Percentiles rank a stretch among this genome's conserved stretches.
Conservation (phyloP, 805 yeast species). For the Saccharomycopsis capsularis region DNA sequence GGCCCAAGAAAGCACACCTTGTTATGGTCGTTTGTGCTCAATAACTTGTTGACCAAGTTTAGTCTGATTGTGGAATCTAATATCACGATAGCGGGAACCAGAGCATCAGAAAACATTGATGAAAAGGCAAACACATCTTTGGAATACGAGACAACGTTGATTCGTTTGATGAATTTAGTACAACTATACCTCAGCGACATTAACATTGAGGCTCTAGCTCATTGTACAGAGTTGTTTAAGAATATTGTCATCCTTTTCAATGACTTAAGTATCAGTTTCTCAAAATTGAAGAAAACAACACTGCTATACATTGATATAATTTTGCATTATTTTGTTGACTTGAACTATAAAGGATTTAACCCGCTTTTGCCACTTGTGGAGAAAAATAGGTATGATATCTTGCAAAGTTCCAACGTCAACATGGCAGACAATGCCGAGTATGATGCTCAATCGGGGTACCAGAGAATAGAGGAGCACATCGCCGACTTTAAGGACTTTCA, state of each 20-base stretch:
- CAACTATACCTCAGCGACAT: neutral
- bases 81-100: neutral
- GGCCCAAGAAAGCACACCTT: slow-evolving; percentile 9
- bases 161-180: slow-evolving; percentile 1
- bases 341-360: neutral
- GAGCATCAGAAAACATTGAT: neutral
- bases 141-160: slow-evolving; percentile 1
- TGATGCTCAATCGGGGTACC: too few species aligned
- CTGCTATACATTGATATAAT: neutral
- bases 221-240: slow-evolving; percentile 5
- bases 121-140: neutral
- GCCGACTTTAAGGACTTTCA: slow-evolving; percentile 7
- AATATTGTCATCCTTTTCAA: slow-evolving; percentile 3
- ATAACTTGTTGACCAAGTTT: slow-evolving; percentile 9
- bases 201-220: slow-evolving; percentile 2
- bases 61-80: neutral
- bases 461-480: too few species aligned
- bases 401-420: too few species aligned
- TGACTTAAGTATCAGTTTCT: neutral
- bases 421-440: too few species aligned
- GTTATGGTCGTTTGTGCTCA: slow-evolving; percentile 13
- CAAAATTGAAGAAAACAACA: neutral
- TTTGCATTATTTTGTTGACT: neutral
- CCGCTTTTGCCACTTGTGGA: slow-evolving; percentile 1
- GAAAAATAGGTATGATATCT: neutral